Evolutionary conservation across 139 green algal species (phyloP).

Genomic region (Closterium sp.): DNA sequence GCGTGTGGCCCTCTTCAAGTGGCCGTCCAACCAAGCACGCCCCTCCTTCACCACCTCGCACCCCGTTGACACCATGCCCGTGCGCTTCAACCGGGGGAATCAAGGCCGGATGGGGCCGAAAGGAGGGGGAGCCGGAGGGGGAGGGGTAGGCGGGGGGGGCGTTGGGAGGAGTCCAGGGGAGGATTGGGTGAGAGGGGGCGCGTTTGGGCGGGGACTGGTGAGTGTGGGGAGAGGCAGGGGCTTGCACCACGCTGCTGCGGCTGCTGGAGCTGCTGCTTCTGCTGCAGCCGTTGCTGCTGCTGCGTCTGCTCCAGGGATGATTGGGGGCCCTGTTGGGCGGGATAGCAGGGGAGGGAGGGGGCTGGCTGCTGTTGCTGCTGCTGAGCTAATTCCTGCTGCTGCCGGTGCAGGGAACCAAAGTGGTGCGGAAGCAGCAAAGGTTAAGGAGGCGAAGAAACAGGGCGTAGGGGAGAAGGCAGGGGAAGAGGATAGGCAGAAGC

Average conservation of each 20-base stretch:
- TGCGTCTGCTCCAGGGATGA: neutral
- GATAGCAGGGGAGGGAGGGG: neutral
- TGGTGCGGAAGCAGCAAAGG: too few relatives aligned
- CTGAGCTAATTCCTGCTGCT: neutral
- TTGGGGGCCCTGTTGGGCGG: neutral
- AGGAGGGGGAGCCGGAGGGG: neutral
- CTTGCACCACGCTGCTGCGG: neutral
- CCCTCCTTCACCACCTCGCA: neutral
- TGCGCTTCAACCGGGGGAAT: neutral
- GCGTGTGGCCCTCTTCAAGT: neutral
- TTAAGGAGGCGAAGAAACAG: neutral
- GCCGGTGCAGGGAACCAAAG: neutral
- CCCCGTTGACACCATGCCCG: neutral
- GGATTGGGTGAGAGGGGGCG: neutral
- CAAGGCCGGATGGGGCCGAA: neutral
- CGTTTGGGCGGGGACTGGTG: neutral
- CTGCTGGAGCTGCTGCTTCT: neutral
- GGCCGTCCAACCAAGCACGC: neutral
- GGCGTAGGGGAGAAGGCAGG: neutral
- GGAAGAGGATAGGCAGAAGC: neutral
- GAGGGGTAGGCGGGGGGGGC: too few relatives aligned
- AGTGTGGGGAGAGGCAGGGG: neutral
- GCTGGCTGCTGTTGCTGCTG: neutral
- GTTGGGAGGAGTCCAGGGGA: neutral
- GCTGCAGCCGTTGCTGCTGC: neutral